Evolutionary conservation across 1,284 basidiomycete genomes (phyloP).

Genomic region (Tausonia pullulans): DNA sequence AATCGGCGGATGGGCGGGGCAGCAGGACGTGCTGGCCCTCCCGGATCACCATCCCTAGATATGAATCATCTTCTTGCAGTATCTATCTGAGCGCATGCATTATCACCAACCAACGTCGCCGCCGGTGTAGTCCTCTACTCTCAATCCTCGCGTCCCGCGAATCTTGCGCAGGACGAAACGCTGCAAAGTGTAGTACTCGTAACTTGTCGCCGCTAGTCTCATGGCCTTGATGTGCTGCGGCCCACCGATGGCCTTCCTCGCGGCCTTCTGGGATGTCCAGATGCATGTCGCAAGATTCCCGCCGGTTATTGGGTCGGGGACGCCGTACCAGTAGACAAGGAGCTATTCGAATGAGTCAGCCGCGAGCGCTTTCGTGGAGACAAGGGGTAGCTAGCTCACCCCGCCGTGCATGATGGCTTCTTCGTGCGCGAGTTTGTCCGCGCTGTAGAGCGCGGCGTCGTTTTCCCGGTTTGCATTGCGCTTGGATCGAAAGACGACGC

Average conservation of each 20-base stretch:
- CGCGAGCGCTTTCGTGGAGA: conserved; percentile 3
- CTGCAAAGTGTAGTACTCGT: conserved; percentile 67
- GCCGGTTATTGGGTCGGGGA: conserved; percentile 59
- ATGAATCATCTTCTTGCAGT: too few species aligned
- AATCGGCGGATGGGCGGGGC: too few species aligned
- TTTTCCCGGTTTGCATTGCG: conserved; percentile 39
- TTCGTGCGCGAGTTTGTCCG: conserved; percentile 74
- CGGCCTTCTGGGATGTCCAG: conserved; percentile 77
- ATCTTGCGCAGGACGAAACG: conserved; percentile 58
- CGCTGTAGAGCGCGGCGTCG: conserved; percentile 60
- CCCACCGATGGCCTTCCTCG: conserved; percentile 61
- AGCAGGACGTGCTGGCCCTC: too few species aligned
- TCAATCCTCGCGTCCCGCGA: conserved; percentile 46
- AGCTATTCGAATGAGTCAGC: conserved; percentile 39
- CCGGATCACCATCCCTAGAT: too few species aligned
- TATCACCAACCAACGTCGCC: conserved; percentile 36
- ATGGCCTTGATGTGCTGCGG: conserved; percentile 73
- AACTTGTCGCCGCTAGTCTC: conserved; percentile 61
- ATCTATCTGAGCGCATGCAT: too few species aligned
- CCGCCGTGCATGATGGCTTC: conserved; percentile 80
- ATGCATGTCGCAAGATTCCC: conserved; percentile 90
- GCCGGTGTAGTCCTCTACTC: conserved; percentile 48
- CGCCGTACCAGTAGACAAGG: conserved; percentile 80
- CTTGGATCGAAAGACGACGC: conserved; percentile 74
- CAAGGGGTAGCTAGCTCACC: conserved; percentile 36